These are phyloP conservation scores for Coemansia sp. DNA, from an alignment of 192 early-diverging fungal genomes.

Conservation along the genomic window DNA sequence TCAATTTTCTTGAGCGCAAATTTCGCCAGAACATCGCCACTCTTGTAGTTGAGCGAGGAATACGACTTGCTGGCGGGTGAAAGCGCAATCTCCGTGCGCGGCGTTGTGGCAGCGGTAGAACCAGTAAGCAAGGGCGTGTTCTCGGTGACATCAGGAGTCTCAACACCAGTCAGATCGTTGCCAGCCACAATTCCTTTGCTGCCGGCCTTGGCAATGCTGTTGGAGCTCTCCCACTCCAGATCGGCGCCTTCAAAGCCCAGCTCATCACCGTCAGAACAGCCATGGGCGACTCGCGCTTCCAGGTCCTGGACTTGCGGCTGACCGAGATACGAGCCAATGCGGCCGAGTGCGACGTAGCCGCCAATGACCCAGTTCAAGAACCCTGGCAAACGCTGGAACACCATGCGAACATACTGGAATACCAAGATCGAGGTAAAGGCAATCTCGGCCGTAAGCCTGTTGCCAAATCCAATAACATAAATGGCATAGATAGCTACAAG, in stretches of 20 bases:
- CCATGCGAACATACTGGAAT: slow-evolving; percentile 67
- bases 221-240: slow-evolving; percentile 36
- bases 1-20: slow-evolving; percentile 68
- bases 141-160: neutral
- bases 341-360: slow-evolving; percentile 65
- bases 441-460: slow-evolving; percentile 64
- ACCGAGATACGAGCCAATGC: slow-evolving; percentile 74
- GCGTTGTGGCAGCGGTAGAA: neutral
- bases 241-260: slow-evolving; percentile 38
- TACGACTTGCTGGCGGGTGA: neutral
- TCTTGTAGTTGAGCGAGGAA: neutral
- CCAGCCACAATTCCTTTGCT: neutral
- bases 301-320: slow-evolving; percentile 69
- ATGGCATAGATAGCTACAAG: slow-evolving; percentile 62
- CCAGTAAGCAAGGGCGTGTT: slow-evolving; percentile 3
- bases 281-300: slow-evolving; percentile 29
- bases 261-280: neutral
- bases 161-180: neutral
- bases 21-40: neutral
- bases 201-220: neutral
- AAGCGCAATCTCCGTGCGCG: neutral
- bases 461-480: slow-evolving; percentile 62
- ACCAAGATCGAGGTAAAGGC: slow-evolving; percentile 75
- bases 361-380: slow-evolving; percentile 59
- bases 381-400: slow-evolving; percentile 62